phyloP scores from a whole-genome alignment of 306 rosid genomes.

The Prunus mongolica region DNA sequence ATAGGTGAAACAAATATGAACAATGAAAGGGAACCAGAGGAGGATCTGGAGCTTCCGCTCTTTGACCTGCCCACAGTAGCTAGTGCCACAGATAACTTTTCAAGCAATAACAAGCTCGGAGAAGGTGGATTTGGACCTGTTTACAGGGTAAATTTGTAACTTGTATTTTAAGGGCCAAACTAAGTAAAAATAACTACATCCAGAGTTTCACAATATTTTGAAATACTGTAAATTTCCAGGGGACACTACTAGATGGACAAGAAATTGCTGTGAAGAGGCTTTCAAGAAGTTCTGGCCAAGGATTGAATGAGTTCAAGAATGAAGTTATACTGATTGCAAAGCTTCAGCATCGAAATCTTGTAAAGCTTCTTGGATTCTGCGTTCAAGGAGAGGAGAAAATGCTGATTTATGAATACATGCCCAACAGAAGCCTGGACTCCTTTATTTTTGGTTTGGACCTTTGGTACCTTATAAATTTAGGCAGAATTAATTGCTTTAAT shows the following conservation, averaged over 20 bases:
- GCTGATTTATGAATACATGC: constrained; percentile 61
- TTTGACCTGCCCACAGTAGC: constrained; percentile 34
- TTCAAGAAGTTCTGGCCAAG: constrained; percentile 50
- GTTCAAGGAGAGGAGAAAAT: constrained; percentile 43
- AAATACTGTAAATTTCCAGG: constrained; percentile 33
- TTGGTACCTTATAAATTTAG: not conserved
- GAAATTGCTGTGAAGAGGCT: constrained; percentile 68
- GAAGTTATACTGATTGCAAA: constrained; percentile 56
- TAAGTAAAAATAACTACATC: not conserved
- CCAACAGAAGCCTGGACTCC: constrained; percentile 58
- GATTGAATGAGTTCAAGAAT: constrained; percentile 50
- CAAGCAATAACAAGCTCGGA: constrained; percentile 41
- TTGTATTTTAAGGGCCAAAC: not conserved
- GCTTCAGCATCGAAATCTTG: constrained; percentile 72
- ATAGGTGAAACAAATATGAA: not conserved
- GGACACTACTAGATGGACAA: constrained; percentile 36
- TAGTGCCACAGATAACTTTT: constrained; percentile 43
- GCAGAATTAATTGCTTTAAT: not conserved
- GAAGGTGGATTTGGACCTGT: constrained; percentile 72
- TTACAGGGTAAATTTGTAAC: constrained; percentile 29
- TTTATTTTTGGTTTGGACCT: constrained; percentile 51
- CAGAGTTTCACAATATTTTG: no score
- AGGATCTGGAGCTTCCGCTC: constrained; percentile 45
- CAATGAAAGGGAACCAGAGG: not conserved
- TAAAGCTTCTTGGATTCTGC: constrained; percentile 60